Conservation (phyloP, 1,139 yeast genomes). For the Lizanozyma gosingica region DNA sequence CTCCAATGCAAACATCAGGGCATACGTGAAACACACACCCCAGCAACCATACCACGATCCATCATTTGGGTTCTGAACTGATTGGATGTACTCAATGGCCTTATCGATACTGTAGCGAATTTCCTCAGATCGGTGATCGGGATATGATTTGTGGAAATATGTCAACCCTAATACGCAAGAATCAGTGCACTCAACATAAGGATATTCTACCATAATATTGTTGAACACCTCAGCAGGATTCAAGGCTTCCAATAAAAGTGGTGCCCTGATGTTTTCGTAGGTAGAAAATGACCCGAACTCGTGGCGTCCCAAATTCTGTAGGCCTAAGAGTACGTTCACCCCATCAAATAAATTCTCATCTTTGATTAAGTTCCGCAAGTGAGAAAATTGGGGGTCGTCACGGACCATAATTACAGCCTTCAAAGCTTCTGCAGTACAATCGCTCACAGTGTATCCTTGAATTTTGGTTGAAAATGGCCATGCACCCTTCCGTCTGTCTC, state of each 20-base stretch:
- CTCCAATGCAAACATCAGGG: constrained; percentile 96
- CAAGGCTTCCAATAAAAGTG: constrained; percentile 63
- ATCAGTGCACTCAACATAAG: constrained; percentile 97
- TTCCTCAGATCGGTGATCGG: constrained; percentile 55
- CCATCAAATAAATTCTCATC: constrained; percentile 53
- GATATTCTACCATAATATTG: constrained; percentile 96
- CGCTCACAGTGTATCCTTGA: constrained; percentile 95
- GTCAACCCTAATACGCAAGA: constrained; percentile 85
- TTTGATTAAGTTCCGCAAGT: constrained; percentile 42
- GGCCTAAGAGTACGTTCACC: constrained; percentile 55
- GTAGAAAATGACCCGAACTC: constrained; percentile 92
- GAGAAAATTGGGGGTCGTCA: constrained; percentile 46
- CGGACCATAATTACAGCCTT: constrained; percentile 92
- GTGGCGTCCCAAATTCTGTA: constrained; percentile 73
- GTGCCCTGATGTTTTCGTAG: constrained; percentile 79
- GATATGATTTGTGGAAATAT: constrained; percentile 59
- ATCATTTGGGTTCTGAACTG: constrained; percentile 53
- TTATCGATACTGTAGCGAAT: constrained; percentile 58
- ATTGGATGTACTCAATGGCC: constrained; percentile 65
- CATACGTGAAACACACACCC: constrained; percentile 96
- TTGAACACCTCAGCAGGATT: constrained; percentile 98
- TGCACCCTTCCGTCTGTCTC: constrained; percentile 85
- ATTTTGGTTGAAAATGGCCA: constrained; percentile 96
- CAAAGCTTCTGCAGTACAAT: constrained; percentile 93
- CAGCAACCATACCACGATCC: constrained; percentile 99